A percentile compares a stretch with the other conserved stretches of the same genome.
phyloP scores from a whole-genome alignment of 305 asterid species.

The Lippia alba region DNA sequence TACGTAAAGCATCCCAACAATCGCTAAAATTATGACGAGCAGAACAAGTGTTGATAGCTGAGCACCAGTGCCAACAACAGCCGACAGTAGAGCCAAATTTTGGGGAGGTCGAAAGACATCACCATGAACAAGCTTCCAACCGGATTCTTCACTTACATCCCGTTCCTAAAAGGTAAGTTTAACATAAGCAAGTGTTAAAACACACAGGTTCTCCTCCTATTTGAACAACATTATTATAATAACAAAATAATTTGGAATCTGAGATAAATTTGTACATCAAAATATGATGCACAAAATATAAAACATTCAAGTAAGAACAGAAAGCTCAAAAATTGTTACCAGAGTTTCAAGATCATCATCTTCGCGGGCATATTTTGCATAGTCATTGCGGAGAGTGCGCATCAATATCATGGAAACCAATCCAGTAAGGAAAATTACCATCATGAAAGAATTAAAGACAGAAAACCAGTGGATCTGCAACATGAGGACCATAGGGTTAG shows the following conservation, averaged over 20 bases:
- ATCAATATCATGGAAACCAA: slow-evolving; percentile 76
- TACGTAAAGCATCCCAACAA: slow-evolving; percentile 67
- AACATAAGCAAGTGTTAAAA: slow-evolving; percentile 34
- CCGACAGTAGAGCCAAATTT: slow-evolving; percentile 61
- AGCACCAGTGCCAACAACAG: slow-evolving; percentile 83
- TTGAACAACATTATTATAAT: background rate
- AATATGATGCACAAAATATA: slow-evolving; percentile 12
- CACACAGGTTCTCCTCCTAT: background rate
- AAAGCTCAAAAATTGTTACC: slow-evolving; percentile 44
- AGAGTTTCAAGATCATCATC: slow-evolving; percentile 68
- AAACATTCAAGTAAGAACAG: background rate
- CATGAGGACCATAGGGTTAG: slow-evolving; percentile 31
- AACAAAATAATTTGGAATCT: slow-evolving; percentile 15
- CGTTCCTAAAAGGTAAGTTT: slow-evolving; percentile 52
- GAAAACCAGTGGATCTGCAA: slow-evolving; percentile 90
- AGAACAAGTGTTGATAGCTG: slow-evolving; percentile 74
- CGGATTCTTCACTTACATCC: slow-evolving; percentile 75
- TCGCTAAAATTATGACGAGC: slow-evolving; percentile 70
- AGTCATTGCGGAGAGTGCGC: slow-evolving; percentile 66
- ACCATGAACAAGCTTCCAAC: slow-evolving; percentile 82
- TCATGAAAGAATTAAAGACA: slow-evolving; percentile 80
- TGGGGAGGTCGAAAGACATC: slow-evolving; percentile 79
- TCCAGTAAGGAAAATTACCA: slow-evolving; percentile 85
- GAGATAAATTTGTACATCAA: background rate
- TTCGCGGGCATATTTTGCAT: slow-evolving; percentile 67